Evolutionary conservation across 768 basidiomycete species (phyloP).

Genomic region (Flagelloscypha sp.): DNA sequence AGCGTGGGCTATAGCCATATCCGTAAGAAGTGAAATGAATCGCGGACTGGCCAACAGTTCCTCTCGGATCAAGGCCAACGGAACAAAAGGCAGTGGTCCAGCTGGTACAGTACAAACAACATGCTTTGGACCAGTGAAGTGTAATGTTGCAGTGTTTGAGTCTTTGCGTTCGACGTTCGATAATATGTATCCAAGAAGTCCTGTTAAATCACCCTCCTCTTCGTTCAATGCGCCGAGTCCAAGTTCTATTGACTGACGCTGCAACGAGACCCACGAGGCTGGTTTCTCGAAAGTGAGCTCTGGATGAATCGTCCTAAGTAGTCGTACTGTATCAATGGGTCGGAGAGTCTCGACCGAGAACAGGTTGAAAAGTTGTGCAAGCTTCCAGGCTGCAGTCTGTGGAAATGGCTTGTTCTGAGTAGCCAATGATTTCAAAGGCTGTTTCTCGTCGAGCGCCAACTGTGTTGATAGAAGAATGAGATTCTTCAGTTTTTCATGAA

Average conservation of each 20-base stretch:
- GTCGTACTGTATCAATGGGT: slow-evolving; percentile 41
- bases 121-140: slow-evolving; percentile 26
- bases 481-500: slow-evolving; percentile 41
- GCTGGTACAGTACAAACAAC: slow-evolving; percentile 37
- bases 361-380: slow-evolving; percentile 31
- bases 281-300: slow-evolving; percentile 45
- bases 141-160: slow-evolving; percentile 30
- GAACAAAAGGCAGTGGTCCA: slow-evolving; percentile 35
- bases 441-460: slow-evolving; percentile 50
- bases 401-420: slow-evolving; percentile 51
- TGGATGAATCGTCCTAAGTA: slow-evolving; percentile 54
- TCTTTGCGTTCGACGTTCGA: slow-evolving; percentile 31
- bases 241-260: slow-evolving; percentile 43
- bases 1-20: slow-evolving; percentile 54
- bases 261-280: slow-evolving; percentile 58
- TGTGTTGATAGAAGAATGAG: slow-evolving; percentile 57
- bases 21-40: slow-evolving; percentile 51
- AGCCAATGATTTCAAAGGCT: slow-evolving; percentile 46
- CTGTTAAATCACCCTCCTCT: slow-evolving; percentile 33
- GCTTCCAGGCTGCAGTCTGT: slow-evolving; percentile 51
- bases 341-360: slow-evolving; percentile 40
- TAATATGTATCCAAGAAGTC: slow-evolving; percentile 46
- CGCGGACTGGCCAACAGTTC: slow-evolving; percentile 40
- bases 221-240: slow-evolving; percentile 40
- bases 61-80: slow-evolving; percentile 35